Evolutionary conservation across 129 eudicot genomes (phyloP).

Genomic region (Arctium lappa): DNA sequence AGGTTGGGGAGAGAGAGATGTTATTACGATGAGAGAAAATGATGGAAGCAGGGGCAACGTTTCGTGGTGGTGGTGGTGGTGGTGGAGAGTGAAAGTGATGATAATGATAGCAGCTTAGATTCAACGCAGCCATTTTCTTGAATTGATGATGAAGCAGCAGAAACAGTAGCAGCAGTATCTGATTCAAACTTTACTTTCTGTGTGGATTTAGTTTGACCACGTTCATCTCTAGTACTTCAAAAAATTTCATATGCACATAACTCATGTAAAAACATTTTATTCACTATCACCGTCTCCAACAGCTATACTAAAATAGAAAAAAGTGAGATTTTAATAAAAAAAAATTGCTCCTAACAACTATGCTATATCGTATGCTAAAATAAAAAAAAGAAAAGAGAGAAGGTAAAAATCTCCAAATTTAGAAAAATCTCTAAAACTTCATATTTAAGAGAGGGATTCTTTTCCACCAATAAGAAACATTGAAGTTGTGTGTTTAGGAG

Average conservation of each 20-base stretch:
- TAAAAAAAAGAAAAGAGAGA: too few species aligned
- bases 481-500: too few species aligned
- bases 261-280: too few species aligned
- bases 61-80: conserved; percentile 1
- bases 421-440: too few species aligned
- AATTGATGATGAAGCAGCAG: conserved; percentile 5
- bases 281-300: too few species aligned
- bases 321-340: too few species aligned
- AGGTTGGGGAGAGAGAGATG: background rate
- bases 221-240: background rate
- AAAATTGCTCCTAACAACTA: too few species aligned
- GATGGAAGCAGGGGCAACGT: conserved; percentile 3
- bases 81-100: background rate
- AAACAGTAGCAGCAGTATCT: conserved; percentile 3
- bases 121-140: conserved; percentile 23
- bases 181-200: background rate
- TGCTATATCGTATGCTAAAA: too few species aligned
- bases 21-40: background rate
- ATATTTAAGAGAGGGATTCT: too few species aligned
- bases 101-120: conserved; percentile 9
- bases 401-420: too few species aligned
- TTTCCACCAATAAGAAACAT: too few species aligned
- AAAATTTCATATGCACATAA: background rate
- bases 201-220: conserved; percentile 14
- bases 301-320: too few species aligned